A percentile compares a stretch with the other conserved stretches of the same genome.
Evolutionary conservation across 371 early-diverging fungal genomes (phyloP).

Genomic region (Rhizomucor miehei): DNA sequence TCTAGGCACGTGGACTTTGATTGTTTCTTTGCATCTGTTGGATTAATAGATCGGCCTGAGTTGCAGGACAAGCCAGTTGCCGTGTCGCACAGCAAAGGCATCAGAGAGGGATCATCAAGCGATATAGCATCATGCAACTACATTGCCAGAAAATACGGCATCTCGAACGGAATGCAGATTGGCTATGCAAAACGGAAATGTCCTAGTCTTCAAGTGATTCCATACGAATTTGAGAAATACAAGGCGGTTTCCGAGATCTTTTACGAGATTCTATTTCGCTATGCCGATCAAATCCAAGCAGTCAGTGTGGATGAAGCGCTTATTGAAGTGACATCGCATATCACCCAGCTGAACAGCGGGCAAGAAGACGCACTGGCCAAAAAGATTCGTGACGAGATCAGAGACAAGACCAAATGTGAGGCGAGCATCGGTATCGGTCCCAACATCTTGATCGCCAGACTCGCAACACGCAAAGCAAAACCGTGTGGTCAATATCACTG

Average conservation of each 20-base stretch:
- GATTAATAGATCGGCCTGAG: constrained; percentile 66
- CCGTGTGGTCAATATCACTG: constrained; percentile 68
- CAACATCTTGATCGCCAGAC: constrained; percentile 71
- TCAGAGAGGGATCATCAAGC: constrained; percentile 31
- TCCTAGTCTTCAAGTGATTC: constrained; percentile 59
- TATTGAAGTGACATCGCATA: constrained; percentile 57
- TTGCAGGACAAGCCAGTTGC: constrained; percentile 58
- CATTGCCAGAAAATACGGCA: constrained; percentile 66
- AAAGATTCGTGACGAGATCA: constrained; percentile 37
- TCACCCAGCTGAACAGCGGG: constrained; percentile 4
- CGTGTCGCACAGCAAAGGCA: constrained; percentile 37
- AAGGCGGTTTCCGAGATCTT: constrained; percentile 62
- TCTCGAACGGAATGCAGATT: constrained; percentile 71
- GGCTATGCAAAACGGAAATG: constrained; percentile 59
- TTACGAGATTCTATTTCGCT: constrained; percentile 63
- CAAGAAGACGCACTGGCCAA: constrained; percentile 14
- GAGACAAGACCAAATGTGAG: constrained; percentile 58
- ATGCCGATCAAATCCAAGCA: constrained; percentile 74
- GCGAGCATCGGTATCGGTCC: constrained; percentile 76
- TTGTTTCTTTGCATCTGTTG: constrained; percentile 89
- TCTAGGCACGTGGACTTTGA: constrained; percentile 90
- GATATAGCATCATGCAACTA: constrained; percentile 78
- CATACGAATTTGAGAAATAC: constrained; percentile 84
- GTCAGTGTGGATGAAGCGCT: constrained; percentile 81
- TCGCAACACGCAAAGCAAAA: constrained; percentile 82